Conservation (phyloP, 495 filamentous ascomycete genomes). For the Xylaria venustula region DNA sequence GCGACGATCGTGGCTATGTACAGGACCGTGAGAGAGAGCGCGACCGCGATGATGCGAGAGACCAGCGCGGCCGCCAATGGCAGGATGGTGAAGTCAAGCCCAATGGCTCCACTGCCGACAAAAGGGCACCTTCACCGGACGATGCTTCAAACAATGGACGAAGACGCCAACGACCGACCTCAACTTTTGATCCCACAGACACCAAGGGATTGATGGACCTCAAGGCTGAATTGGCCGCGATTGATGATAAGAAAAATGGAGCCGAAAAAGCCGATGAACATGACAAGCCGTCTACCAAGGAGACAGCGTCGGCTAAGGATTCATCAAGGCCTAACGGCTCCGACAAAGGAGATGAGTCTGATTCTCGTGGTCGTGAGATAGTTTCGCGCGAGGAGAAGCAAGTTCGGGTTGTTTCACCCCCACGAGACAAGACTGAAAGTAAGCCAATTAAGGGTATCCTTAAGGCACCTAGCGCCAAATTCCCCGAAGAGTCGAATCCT, state of each 20-base stretch:
- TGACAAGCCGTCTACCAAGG: conserved; percentile 21
- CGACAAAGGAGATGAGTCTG: conserved; percentile 24
- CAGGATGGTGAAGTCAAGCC: conserved; percentile 28
- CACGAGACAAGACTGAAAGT: conserved; percentile 41
- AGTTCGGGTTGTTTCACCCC: conserved; percentile 56
- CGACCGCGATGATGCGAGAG: conserved; percentile 19
- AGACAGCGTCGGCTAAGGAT: conserved; percentile 24
- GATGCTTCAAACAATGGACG: conserved; percentile 23
- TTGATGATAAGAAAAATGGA: conserved; percentile 32
- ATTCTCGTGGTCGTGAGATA: conserved; percentile 40
- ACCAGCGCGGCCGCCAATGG: conserved; percentile 19
- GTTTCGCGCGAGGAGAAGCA: conserved; percentile 29
- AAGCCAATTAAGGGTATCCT: conserved; percentile 68
- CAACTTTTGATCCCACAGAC: conserved; percentile 52
- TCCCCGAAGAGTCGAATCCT: conserved; percentile 74
- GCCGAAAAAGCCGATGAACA: conserved; percentile 22
- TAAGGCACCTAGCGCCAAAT: conserved; percentile 68
- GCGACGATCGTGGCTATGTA: conserved; percentile 17
- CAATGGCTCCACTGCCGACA: conserved; percentile 23
- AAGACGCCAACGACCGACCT: conserved; percentile 32
- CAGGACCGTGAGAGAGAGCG: conserved; percentile 16
- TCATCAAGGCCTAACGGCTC: conserved; percentile 18
- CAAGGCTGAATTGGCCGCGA: conserved; percentile 45
- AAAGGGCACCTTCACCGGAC: conserved; percentile 21
- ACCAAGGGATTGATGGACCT: conserved; percentile 44